A percentile compares a stretch with the other conserved stretches of the same genome.
Evolutionary conservation across 2,329 filamentous ascomycete genomes (phyloP).

Genomic region (Pseudomassariella vexata): DNA sequence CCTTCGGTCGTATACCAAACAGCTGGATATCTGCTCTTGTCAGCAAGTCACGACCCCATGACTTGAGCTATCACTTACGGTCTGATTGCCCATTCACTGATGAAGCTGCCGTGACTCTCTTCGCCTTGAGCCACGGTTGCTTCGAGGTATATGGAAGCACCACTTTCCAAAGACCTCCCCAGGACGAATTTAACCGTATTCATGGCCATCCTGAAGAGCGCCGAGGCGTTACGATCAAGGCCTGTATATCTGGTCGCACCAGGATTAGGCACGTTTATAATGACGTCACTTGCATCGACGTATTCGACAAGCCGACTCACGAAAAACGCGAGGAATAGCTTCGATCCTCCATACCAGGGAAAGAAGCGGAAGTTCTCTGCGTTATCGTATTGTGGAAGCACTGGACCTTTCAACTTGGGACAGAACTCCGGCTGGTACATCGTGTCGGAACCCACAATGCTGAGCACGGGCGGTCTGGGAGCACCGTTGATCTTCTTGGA

Average conservation of each 20-base stretch:
- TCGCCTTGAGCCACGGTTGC: background rate
- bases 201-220: too few relatives aligned
- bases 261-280: background rate
- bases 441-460: conserved; percentile 20
- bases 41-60: background rate
- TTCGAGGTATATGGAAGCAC: background rate
- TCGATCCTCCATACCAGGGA: conserved; percentile 14
- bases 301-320: conserved; percentile 2
- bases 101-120: conserved; percentile 1
- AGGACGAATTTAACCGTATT: background rate
- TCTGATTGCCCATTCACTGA: conserved; percentile 1
- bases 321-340: conserved; percentile 5
- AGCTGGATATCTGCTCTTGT: background rate
- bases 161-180: background rate
- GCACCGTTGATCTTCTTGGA: conserved; percentile 5
- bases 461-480: conserved; percentile 14
- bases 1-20: conserved; percentile 2
- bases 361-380: conserved; percentile 7
- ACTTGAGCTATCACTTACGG: conserved; percentile 1
- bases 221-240: too few relatives aligned
- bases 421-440: too few relatives aligned
- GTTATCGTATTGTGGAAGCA: conserved; percentile 9
- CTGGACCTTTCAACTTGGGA: conserved; percentile 12
- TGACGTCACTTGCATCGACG: background rate
- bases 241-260: background rate